phyloP scores from a whole-genome alignment of 129 eudicot genomes.

The Saussurea involucrata region DNA sequence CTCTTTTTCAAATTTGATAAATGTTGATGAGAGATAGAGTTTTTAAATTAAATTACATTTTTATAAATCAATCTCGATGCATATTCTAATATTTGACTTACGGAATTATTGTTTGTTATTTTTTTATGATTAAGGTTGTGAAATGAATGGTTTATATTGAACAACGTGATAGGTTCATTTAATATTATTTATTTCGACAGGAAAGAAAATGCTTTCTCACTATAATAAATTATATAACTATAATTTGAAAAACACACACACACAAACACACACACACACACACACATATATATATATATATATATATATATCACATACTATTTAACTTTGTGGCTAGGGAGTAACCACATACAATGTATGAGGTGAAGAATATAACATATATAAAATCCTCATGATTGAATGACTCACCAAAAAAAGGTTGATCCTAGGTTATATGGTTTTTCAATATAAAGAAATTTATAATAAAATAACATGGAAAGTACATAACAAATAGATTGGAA shows the following conservation, averaged over 20 bases:
- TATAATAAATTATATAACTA: not conserved
- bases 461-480: conserved; percentile 7
- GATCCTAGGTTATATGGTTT: conserved; percentile 12
- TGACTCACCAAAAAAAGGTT: conserved; percentile 12
- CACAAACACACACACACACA: no score
- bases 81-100: not conserved
- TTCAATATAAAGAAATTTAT: not conserved
- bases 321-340: conserved; percentile 21
- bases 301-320: not conserved
- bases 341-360: conserved; percentile 16
- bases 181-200: not conserved
- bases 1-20: no score
- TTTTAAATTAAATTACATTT: not conserved
- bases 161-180: not conserved
- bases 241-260: no score
- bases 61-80: not conserved
- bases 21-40: no score
- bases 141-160: conserved; percentile 7
- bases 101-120: not conserved
- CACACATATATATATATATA: no score
- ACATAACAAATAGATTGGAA: not conserved
- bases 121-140: conserved; percentile 3
- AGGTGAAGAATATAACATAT: conserved; percentile 9
- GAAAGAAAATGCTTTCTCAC: not conserved
- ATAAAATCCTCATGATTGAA: conserved; percentile 15